A percentile compares a stretch with the other conserved stretches of the same genome.
These are phyloP conservation scores for Eucalyptus regnans DNA, from an alignment of 345 rosid species.

Conservation along the genomic window DNA sequence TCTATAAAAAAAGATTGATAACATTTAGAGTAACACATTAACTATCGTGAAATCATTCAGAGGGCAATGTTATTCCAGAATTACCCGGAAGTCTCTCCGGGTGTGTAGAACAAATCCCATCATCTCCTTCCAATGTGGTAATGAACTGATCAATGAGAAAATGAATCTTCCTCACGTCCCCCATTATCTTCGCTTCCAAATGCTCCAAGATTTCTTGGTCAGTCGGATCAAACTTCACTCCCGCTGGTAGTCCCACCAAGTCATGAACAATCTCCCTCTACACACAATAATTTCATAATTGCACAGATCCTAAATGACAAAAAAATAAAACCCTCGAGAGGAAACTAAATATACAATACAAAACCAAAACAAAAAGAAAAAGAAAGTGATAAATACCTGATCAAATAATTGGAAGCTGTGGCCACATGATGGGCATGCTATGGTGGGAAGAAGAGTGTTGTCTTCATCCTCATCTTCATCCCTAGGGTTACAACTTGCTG, in stretches of 20 bases:
- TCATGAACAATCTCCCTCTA: slow-evolving; percentile 49
- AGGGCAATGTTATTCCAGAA: not conserved
- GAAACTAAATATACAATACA: not conserved
- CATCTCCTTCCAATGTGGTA: slow-evolving; percentile 68
- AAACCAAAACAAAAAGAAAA: not conserved
- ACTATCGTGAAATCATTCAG: not conserved
- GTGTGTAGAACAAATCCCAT: slow-evolving; percentile 91
- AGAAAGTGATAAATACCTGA: slow-evolving; percentile 29
- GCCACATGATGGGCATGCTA: slow-evolving; percentile 76
- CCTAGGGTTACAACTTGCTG: not conserved
- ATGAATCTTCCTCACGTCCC: slow-evolving; percentile 49
- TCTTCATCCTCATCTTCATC: not conserved
- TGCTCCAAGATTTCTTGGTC: slow-evolving; percentile 84
- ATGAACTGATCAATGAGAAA: slow-evolving; percentile 88
- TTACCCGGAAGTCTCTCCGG: slow-evolving; percentile 91
- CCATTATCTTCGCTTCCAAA: slow-evolving; percentile 62
- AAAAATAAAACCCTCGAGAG: not conserved
- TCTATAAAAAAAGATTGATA: not conserved
- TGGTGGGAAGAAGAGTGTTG: not conserved
- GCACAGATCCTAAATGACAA: not conserved
- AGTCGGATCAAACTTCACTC: slow-evolving; percentile 88
- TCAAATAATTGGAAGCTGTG: slow-evolving; percentile 36
- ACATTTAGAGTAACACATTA: not conserved
- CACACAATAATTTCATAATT: not conserved
- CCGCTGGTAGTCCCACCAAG: slow-evolving; percentile 85